A percentile compares a stretch with the other conserved stretches of the same genome.
Conservation (phyloP, 202 grass and related monocot species). For the Saccharum hybrid region DNA sequence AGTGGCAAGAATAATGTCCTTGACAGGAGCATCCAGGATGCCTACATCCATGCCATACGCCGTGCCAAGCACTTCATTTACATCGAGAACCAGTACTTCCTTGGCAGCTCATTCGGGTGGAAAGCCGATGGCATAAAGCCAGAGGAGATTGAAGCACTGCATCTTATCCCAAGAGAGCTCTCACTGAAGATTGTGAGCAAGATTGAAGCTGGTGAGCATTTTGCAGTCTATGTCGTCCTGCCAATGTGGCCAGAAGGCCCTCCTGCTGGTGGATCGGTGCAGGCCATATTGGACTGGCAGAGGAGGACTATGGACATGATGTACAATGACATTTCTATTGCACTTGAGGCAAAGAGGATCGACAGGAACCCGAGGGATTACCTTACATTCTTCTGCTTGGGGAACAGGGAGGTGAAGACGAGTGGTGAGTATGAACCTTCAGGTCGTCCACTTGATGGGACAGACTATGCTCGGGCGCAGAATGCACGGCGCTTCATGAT, state of each 20-base stretch:
- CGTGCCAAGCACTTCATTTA: constrained; percentile 85
- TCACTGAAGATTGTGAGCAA: constrained; percentile 89
- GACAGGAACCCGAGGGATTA: constrained; percentile 69
- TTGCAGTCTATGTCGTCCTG: constrained; percentile 78
- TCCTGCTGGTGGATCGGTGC: constrained; percentile 65
- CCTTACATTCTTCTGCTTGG: constrained; percentile 93
- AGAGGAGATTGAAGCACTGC: constrained; percentile 66
- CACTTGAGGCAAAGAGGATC: constrained; percentile 68
- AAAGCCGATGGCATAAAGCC: constrained; percentile 77
- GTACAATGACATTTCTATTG: constrained; percentile 78
- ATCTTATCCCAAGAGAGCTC: constrained; percentile 83
- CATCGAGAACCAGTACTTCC: constrained; percentile 98
- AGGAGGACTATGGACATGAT: constrained; percentile 99
- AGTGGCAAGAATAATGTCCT: constrained; percentile 89
- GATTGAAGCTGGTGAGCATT: constrained; percentile 88
- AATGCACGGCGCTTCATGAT: constrained; percentile 92
- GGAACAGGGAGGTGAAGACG: constrained; percentile 80
- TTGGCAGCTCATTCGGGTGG: constrained; percentile 88
- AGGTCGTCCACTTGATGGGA: constrained; percentile 54
- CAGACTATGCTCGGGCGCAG: constrained; percentile 72
- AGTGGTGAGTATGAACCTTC: constrained; percentile 75
- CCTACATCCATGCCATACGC: constrained; percentile 92
- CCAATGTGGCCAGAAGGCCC: constrained; percentile 97
- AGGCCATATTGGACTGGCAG: constrained; percentile 96
- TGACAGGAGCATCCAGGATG: constrained; percentile 96